Evolutionary conservation across 2,329 filamentous ascomycete genomes (phyloP).

Genomic region (Trichoderma oligosporum): DNA sequence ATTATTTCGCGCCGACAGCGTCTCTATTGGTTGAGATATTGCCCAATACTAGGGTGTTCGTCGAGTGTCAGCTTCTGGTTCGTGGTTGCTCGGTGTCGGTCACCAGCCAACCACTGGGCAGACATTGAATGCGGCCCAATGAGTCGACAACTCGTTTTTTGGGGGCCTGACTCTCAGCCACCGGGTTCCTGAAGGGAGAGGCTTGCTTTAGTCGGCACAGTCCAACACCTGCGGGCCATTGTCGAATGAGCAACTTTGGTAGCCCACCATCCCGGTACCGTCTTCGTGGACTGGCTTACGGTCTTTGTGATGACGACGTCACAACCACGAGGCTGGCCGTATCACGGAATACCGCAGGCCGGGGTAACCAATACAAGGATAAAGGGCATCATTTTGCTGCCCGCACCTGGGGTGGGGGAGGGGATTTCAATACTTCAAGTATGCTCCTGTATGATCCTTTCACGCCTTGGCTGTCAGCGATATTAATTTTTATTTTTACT

Average conservation of each 20-base stretch:
- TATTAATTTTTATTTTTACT: too few species aligned
- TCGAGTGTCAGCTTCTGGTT: conserved; percentile 6
- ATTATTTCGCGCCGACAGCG: neutral
- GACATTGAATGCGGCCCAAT: conserved; percentile 13
- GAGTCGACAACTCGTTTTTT: conserved; percentile 11
- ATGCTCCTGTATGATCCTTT: too few species aligned
- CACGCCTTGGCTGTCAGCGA: too few species aligned
- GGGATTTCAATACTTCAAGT: too few species aligned
- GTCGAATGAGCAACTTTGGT: conserved; percentile 32
- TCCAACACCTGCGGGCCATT: conserved; percentile 28
- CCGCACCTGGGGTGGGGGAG: neutral
- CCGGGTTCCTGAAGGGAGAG: conserved; percentile 16
- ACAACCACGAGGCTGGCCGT: conserved; percentile 17
- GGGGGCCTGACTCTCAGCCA: conserved; percentile 18
- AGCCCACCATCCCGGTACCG: conserved; percentile 30
- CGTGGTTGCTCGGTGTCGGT: neutral
- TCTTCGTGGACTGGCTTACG: conserved; percentile 23
- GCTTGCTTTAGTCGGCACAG: conserved; percentile 10
- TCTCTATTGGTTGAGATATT: conserved; percentile 16
- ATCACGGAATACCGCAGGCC: conserved; percentile 11
- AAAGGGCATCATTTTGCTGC: neutral
- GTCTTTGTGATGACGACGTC: conserved; percentile 19
- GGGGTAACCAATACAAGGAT: conserved; percentile 1
- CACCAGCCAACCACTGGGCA: conserved; percentile 19
- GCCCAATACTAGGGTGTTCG: conserved; percentile 5